These are phyloP conservation scores for Knoxdaviesia capensis DNA, from an alignment of 2,329 filamentous ascomycete species.

Conservation along the genomic window DNA sequence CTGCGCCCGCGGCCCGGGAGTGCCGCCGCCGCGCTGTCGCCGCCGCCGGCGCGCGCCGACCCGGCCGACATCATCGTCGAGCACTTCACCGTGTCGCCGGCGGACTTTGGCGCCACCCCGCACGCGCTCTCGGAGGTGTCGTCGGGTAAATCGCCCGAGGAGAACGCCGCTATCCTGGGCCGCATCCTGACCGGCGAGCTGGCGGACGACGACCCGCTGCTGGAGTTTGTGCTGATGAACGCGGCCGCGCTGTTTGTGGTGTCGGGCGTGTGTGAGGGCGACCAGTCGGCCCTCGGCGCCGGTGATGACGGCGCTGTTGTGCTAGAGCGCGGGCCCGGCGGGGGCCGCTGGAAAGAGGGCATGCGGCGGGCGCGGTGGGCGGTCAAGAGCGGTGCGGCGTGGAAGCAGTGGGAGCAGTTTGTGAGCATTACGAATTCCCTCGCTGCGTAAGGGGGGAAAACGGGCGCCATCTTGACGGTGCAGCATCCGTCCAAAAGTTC, in stretches of 20 bases:
- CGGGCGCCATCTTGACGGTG: too few relatives aligned
- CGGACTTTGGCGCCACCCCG: slow-evolving; percentile 66
- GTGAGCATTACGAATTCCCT: slow-evolving; percentile 57
- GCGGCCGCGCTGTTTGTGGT: slow-evolving; percentile 73
- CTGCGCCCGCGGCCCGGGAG: slow-evolving; percentile 31
- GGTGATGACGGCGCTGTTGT: slow-evolving; percentile 69
- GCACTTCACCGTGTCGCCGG: slow-evolving; percentile 57
- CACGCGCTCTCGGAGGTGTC: slow-evolving; percentile 64
- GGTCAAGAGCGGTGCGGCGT: slow-evolving; percentile 68
- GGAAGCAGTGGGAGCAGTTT: slow-evolving; percentile 64
- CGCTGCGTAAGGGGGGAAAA: too few relatives aligned
- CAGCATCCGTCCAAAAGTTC: too few relatives aligned
- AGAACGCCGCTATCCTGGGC: slow-evolving; percentile 74
- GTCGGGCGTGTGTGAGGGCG: slow-evolving; percentile 69
- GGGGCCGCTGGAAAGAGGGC: slow-evolving; percentile 87
- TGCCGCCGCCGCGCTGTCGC: too few relatives aligned
- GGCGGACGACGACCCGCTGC: slow-evolving; percentile 56
- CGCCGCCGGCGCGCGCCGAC: slow-evolving; percentile 15
- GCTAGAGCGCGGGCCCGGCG: slow-evolving; percentile 64
- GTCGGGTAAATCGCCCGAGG: slow-evolving; percentile 63
- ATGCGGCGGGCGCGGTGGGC: slow-evolving; percentile 75
- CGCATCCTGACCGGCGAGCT: slow-evolving; percentile 57
- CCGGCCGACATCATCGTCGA: slow-evolving; percentile 34
- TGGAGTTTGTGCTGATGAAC: slow-evolving; percentile 91
- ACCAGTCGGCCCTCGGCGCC: slow-evolving; percentile 57